Conservation (phyloP, 2,329 filamentous ascomycete species). For the Neopestalotiopsis sp. region DNA sequence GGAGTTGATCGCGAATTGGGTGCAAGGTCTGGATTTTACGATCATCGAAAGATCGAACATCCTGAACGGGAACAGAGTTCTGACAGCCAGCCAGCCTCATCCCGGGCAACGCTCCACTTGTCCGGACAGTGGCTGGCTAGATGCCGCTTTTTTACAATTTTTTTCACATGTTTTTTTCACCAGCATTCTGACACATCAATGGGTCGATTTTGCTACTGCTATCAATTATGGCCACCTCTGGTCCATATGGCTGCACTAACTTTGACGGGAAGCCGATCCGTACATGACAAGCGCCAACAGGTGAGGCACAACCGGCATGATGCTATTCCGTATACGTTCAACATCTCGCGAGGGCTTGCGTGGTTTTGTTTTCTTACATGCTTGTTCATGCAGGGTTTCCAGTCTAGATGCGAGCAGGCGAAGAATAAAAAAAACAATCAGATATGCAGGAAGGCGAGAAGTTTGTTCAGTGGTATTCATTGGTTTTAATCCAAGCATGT, state of each 20-base stretch:
- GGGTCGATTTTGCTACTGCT: not conserved
- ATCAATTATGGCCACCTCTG: not conserved
- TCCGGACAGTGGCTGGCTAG: no score
- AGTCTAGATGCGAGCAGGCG: not conserved
- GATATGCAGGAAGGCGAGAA: no score
- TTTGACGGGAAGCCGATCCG: not conserved
- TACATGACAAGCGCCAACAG: not conserved
- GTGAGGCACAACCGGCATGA: not conserved
- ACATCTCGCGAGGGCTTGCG: not conserved
- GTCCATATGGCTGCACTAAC: not conserved
- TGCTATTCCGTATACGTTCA: not conserved
- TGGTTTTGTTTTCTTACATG: not conserved
- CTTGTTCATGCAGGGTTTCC: not conserved
- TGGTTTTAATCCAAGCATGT: not conserved
- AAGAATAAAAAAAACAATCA: no score
- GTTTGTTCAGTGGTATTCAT: no score
- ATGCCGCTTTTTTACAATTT: not conserved
- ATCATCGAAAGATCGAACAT: not conserved
- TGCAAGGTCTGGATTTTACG: not conserved
- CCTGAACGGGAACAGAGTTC: not conserved
- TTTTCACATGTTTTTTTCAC: not conserved
- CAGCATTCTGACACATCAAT: not conserved
- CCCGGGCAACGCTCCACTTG: no score
- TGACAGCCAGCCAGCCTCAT: not conserved
- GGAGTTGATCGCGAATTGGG: not conserved